phyloP scores from a whole-genome alignment of 768 basidiomycete species.

The Cystobasidiopsis lactophilus region DNA sequence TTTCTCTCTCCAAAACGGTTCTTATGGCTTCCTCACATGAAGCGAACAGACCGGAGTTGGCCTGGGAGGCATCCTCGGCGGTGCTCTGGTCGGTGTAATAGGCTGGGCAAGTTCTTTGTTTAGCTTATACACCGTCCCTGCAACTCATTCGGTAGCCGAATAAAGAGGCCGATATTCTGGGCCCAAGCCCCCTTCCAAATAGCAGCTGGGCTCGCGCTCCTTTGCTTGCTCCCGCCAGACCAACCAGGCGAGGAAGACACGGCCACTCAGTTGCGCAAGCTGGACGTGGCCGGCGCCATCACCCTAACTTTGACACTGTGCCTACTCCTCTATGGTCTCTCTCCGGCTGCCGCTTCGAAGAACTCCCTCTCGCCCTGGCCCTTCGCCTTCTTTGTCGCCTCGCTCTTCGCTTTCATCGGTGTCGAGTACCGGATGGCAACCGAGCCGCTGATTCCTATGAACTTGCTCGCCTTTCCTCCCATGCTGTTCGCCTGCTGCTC shows the following conservation, averaged over 20 bases:
- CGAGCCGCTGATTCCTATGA: constrained; percentile 6
- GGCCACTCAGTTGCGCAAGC: no score
- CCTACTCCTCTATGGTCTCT: neutral
- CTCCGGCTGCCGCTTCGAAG: no score
- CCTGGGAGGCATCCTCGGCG: constrained; percentile 3
- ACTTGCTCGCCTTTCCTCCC: neutral
- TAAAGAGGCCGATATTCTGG: neutral
- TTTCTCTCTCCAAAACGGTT: no score
- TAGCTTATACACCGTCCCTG: neutral
- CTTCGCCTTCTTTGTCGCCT: neutral
- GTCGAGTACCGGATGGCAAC: neutral
- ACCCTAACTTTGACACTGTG: neutral
- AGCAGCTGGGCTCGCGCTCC: neutral
- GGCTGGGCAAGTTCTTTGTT: constrained; percentile 5
- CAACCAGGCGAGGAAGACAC: neutral
- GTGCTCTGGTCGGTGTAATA: constrained; percentile 1
- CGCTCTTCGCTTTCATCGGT: constrained; percentile 1
- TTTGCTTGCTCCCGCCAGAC: neutral
- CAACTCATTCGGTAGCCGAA: neutral
- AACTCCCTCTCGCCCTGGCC: neutral
- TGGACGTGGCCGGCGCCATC: neutral
- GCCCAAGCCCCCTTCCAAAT: neutral
- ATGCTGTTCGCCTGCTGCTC: constrained; percentile 3
- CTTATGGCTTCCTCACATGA: no score
- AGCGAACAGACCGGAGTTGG: no score